Percentiles rank a stretch among this genome's conserved stretches.
Conservation (phyloP, 2,329 filamentous ascomycete species). For the Cordyceps pruinosa region DNA sequence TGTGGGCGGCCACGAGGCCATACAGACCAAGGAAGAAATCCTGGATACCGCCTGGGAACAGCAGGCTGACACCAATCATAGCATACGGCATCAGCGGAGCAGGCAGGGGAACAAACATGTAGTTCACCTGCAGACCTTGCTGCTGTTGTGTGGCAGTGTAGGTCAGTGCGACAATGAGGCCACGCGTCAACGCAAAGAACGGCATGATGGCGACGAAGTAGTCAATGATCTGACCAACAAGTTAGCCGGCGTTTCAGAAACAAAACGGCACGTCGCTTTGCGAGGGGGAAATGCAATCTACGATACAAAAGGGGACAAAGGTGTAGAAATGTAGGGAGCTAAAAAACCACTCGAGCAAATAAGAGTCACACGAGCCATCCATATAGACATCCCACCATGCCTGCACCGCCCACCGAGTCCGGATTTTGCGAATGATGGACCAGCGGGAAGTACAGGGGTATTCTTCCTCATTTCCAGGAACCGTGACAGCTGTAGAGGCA, state of each 20-base stretch:
- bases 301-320: conserved; percentile 11
- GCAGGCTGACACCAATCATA: conserved; percentile 67
- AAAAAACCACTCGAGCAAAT: conserved; percentile 53
- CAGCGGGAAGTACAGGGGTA: conserved; percentile 56
- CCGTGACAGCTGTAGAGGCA: conserved; percentile 64
- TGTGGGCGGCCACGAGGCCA: conserved; percentile 80
- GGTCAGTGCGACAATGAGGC: conserved; percentile 69
- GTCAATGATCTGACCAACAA: conserved; percentile 21
- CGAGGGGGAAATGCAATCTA: conserved; percentile 12
- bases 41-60: conserved; percentile 52
- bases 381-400: conserved; percentile 70
- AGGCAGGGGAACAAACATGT: conserved; percentile 78
- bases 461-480: conserved; percentile 82
- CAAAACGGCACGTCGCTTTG: neutral
- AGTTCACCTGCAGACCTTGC: conserved; percentile 65
- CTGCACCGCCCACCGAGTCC: conserved; percentile 57
- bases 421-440: conserved; percentile 63
- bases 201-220: conserved; percentile 24
- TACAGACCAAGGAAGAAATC: conserved; percentile 58
- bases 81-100: conserved; percentile 74
- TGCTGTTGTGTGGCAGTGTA: conserved; percentile 88
- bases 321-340: conserved; percentile 53
- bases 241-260: conserved; percentile 11
- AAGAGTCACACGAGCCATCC: conserved; percentile 59
- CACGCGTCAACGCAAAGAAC: conserved; percentile 44